These are phyloP conservation scores for Cryptococcus sp. DNA, from an alignment of 1,284 basidiomycete species.

Conservation along the genomic window DNA sequence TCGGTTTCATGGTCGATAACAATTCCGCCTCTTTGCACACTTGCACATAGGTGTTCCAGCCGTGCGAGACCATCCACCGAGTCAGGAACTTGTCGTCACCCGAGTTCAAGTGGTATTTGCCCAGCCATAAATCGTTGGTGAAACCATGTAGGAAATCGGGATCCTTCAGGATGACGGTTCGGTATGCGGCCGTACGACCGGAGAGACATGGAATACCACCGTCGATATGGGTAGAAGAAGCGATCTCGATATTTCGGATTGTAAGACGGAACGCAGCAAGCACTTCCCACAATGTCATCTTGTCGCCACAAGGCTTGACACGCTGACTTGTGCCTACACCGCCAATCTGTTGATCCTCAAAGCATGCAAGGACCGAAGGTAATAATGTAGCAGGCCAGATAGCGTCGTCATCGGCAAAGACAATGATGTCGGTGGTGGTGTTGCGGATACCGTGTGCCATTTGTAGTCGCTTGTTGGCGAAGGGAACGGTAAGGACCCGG, in stretches of 20 bases:
- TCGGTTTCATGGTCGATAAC: conserved; percentile 90
- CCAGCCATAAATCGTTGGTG: conserved; percentile 89
- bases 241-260: conserved; percentile 89
- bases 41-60: conserved; percentile 91
- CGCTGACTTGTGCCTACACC: conserved; percentile 88
- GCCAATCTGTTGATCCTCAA: conserved; percentile 88
- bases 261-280: conserved; percentile 87
- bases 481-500: conserved; percentile 83
- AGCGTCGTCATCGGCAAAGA: conserved; percentile 93
- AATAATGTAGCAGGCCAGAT: conserved; percentile 89
- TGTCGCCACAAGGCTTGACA: conserved; percentile 72
- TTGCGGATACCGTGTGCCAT: conserved; percentile 89
- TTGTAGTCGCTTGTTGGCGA: conserved; percentile 88
- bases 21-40: conserved; percentile 87
- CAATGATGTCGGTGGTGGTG: conserved; percentile 86
- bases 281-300: conserved; percentile 90
- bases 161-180: conserved; percentile 89
- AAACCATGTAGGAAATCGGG: conserved; percentile 88
- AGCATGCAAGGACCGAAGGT: conserved; percentile 81
- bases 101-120: conserved; percentile 88
- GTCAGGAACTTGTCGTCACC: conserved; percentile 93
- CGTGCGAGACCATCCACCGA: conserved; percentile 93
- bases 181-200: conserved; percentile 86
- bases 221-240: conserved; percentile 84
- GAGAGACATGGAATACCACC: conserved; percentile 88